Evolutionary conservation across 2,329 filamentous ascomycete species (phyloP).

Genomic region (Ceratocystis cacaofunesta): DNA sequence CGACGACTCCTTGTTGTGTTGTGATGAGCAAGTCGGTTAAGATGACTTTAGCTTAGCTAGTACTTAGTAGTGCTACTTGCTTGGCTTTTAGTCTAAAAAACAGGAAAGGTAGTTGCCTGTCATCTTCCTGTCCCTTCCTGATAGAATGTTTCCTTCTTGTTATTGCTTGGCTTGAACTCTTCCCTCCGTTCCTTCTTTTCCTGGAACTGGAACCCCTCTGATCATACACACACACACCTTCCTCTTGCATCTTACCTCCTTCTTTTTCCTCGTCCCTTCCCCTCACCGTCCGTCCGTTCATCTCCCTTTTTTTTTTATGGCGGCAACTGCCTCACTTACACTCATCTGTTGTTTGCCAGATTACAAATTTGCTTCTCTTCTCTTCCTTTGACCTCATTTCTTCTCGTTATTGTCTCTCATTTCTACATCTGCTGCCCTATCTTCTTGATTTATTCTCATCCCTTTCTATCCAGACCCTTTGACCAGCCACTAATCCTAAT

Average conservation of each 20-base stretch:
- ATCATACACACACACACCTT: not conserved
- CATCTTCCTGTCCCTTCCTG: not conserved
- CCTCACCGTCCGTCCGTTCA: not conserved
- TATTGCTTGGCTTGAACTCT: not conserved
- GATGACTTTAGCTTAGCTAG: conserved; percentile 2
- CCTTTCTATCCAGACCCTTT: not conserved
- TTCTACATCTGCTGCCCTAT: not conserved
- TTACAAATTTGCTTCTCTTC: not conserved
- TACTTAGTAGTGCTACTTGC: not conserved
- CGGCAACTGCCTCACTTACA: not conserved
- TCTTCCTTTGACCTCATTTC: not conserved
- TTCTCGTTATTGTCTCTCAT: not conserved
- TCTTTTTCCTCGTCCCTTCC: not conserved
- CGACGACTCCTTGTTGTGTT: not conserved
- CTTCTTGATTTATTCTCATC: not conserved
- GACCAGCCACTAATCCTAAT: conserved; percentile 14
- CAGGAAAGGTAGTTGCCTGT: conserved; percentile 6
- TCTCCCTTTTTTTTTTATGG: not conserved
- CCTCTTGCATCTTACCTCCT: not conserved
- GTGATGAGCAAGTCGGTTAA: conserved; percentile 3
- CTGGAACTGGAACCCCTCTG: not conserved
- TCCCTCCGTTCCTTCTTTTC: not conserved
- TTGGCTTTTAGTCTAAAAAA: not conserved
- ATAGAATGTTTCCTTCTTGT: not conserved
- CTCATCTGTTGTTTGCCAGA: not conserved